Base-by-base conservation (phyloP, 768 basidiomycete genomes). In the Termitomyces sp. region DNA sequence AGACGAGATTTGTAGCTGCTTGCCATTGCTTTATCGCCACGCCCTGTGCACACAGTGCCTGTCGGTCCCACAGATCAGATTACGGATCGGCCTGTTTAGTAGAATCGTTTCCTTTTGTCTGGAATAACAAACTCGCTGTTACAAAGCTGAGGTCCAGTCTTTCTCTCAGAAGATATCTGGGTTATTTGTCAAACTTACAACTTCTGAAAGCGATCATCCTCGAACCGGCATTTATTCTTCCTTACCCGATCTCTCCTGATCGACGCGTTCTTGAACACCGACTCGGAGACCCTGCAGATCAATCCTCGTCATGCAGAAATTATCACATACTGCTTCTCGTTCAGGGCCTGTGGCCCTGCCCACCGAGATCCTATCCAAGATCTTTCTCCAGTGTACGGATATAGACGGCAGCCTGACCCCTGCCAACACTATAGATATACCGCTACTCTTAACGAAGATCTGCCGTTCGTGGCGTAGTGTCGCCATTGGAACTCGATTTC, bases 381-480 rank as follows among this genome's bases (percentile, higher is more conserved):
- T 79, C 60, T 79, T 79, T 62, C 69, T 78, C n/a, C 71, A 75
- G 45, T 75, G 74, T 64, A 70, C 73, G 31, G 73, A 74, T 59
- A 62, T 65, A 59, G 62, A 66, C 17, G 73, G 73, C 37, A 68
- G 63, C 53, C 69, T 78, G 65, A 75, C 74, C 63, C 61, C 51
- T 12, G 60, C 63, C 43, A 75, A 76, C 61, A 77, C 78, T 10
- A 76, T 78, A 60, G 60, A 70, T 34, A 69, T 72, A 36, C 78
- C 78, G 17, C 73, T 79, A 34, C 72, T 76, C 40, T 69, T 79
- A 25, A 74, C 76, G 6, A 71, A 72, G 53, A 73, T 78, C 60
- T 79, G 78, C 66, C 70, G 69, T 46, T 68, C 72, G 56, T 79
- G 78, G 78, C 73, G 78, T 40, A 68, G 70, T 43, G 74, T 76